These are phyloP conservation scores for Malassezia brasiliensis DNA, from an alignment of 1,284 basidiomycete species.

Conservation along the genomic window DNA sequence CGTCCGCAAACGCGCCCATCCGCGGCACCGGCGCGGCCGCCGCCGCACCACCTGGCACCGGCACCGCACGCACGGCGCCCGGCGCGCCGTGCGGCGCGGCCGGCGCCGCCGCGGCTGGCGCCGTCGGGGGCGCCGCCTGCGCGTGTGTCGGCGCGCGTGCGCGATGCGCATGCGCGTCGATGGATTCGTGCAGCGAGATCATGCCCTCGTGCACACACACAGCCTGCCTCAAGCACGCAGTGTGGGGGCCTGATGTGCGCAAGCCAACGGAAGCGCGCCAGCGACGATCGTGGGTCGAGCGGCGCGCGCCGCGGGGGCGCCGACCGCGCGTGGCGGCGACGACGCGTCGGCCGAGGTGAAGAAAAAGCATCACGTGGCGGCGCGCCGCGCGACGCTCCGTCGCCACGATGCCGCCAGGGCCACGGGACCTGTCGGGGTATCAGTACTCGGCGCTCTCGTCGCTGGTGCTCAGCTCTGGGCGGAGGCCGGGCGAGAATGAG, in stretches of 20 bases:
- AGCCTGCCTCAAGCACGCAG: neutral
- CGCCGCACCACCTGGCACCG: too few relatives aligned
- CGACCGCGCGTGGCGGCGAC: constrained; percentile 2
- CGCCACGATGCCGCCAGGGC: constrained; percentile 33
- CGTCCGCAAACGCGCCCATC: neutral
- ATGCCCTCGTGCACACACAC: neutral
- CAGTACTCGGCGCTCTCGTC: constrained; percentile 47
- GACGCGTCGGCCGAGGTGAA: constrained; percentile 1
- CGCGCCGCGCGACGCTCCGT: neutral
- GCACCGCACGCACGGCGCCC: too few relatives aligned
- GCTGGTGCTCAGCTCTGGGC: constrained; percentile 41
- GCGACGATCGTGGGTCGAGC: too few relatives aligned
- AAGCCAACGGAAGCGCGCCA: too few relatives aligned
- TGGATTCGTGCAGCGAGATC: neutral
- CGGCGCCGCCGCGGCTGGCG: neutral
- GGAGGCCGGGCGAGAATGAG: constrained; percentile 53
- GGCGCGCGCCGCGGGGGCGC: too few relatives aligned
- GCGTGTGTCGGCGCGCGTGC: neutral
- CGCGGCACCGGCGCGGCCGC: neutral
- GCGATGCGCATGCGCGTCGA: neutral
- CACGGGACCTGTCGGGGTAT: constrained; percentile 45
- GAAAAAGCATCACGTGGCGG: constrained; percentile 1
- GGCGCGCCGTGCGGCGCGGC: neutral
- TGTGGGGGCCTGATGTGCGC: neutral
- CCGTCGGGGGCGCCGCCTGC: neutral